Percentiles rank a stretch among this genome's conserved stretches.
Evolutionary conservation across 2,329 filamentous ascomycete species (phyloP).

Genomic region (Berkeleyomyces rouxiae): DNA sequence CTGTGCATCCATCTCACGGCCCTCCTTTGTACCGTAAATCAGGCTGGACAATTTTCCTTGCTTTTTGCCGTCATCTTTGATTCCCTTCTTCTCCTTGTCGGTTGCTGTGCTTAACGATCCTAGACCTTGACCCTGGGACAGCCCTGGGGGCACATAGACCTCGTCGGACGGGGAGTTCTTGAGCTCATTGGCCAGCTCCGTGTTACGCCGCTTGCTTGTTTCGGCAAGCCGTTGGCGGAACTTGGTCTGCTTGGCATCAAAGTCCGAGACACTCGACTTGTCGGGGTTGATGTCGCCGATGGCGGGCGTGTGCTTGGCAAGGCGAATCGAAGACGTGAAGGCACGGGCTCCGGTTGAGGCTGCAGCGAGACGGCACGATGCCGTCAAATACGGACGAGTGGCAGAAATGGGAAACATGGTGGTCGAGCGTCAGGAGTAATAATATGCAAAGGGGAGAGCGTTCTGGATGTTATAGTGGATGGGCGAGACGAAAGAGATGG

Average conservation of each 20-base stretch:
- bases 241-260: conserved; percentile 68
- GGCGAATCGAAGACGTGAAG: conserved; percentile 16
- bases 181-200: conserved; percentile 6
- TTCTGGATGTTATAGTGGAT: no score
- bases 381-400: neutral
- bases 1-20: conserved; percentile 82
- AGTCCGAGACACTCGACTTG: conserved; percentile 52
- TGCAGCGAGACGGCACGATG: conserved; percentile 25
- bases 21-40: conserved; percentile 94
- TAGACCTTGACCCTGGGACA: conserved; percentile 32
- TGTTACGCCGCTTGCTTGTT: conserved; percentile 49
- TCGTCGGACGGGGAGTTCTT: conserved; percentile 4
- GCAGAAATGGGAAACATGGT: neutral
- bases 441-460: neutral
- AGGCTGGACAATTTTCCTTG: conserved; percentile 63
- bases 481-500: neutral
- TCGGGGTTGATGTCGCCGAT: conserved; percentile 62
- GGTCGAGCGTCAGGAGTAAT: neutral
- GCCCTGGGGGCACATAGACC: conserved; percentile 9
- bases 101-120: conserved; percentile 46
- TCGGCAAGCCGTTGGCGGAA: conserved; percentile 71
- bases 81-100: conserved; percentile 18
- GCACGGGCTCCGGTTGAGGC: neutral
- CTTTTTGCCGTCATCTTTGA: conserved; percentile 42
- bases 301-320: conserved; percentile 43